phyloP scores from a whole-genome alignment of 73 alveolate genomes.

The Paramecium sonneborni region DNA sequence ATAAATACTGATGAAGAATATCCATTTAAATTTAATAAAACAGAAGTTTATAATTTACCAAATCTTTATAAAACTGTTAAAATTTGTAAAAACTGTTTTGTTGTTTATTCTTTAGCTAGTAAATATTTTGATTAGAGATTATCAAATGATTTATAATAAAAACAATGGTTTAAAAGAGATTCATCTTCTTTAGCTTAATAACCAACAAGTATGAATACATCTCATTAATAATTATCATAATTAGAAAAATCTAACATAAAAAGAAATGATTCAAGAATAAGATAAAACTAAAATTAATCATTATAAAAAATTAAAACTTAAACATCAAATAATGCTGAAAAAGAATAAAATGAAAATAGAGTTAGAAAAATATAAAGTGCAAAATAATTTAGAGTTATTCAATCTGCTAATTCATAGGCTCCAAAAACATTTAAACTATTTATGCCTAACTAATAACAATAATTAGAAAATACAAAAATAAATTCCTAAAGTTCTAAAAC shows the following conservation, averaged over 20 bases:
- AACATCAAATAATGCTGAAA: neutral
- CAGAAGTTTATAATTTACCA: slow-evolving; percentile 23
- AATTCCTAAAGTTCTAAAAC: neutral
- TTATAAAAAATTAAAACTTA: neutral
- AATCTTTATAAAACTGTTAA: slow-evolving; percentile 53
- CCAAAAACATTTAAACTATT: slow-evolving; percentile 44
- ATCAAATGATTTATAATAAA: slow-evolving; percentile 23
- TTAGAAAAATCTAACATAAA: neutral
- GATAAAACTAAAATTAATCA: slow-evolving; percentile 4
- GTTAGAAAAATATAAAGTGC: slow-evolving; percentile 46
- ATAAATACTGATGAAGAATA: slow-evolving; percentile 60
- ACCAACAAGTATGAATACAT: neutral
- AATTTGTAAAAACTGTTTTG: slow-evolving; percentile 63
- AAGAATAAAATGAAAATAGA: neutral
- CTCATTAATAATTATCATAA: neutral
- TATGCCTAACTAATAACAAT: neutral
- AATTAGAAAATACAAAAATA: neutral
- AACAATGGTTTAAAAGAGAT: neutral
- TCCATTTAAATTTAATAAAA: slow-evolving; percentile 48
- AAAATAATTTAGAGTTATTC: neutral
- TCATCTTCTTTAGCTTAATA: slow-evolving; percentile 2
- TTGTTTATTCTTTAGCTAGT: slow-evolving; percentile 61
- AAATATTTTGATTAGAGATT: slow-evolving; percentile 63
- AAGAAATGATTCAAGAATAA: neutral
- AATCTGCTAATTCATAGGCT: neutral